These are phyloP conservation scores for Spergularia marina DNA, from an alignment of 148 eudicot genomes.

Conservation along the genomic window DNA sequence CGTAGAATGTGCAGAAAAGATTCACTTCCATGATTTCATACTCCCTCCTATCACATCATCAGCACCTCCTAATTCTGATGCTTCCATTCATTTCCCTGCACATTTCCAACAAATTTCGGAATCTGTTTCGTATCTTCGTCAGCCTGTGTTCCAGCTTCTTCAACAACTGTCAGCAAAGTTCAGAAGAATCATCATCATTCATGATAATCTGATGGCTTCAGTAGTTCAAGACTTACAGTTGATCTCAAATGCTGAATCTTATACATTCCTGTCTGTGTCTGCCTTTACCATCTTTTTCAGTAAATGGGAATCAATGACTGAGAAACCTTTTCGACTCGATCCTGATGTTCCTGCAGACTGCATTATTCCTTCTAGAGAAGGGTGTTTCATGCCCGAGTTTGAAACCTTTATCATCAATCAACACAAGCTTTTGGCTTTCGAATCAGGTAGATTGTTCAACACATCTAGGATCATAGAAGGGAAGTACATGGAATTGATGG, in stretches of 20 bases:
- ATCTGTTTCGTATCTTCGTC: conserved; percentile 34
- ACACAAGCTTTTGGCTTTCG: conserved; percentile 13
- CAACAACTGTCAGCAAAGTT: conserved; percentile 31
- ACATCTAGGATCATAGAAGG: conserved; percentile 42
- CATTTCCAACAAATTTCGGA: conserved; percentile 46
- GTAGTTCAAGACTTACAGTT: conserved; percentile 46
- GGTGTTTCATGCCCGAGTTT: conserved; percentile 37
- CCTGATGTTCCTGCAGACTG: conserved; percentile 11
- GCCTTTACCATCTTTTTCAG: conserved; percentile 35
- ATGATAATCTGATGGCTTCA: conserved; percentile 48
- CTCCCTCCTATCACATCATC: conserved; percentile 30
- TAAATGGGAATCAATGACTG: conserved; percentile 32
- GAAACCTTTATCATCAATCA: conserved; percentile 26
- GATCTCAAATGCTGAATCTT: conserved; percentile 51
- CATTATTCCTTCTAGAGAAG: conserved; percentile 27
- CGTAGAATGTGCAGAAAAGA: conserved; percentile 11
- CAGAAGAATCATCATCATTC: conserved; percentile 37
- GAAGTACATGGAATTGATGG: conserved; percentile 34
- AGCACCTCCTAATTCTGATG: conserved; percentile 30
- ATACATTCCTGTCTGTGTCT: conserved; percentile 40
- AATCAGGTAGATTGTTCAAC: conserved; percentile 43
- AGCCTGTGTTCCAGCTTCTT: conserved; percentile 37
- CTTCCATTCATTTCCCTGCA: conserved; percentile 30
- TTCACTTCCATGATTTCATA: conserved; percentile 53
- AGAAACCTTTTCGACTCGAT: conserved; percentile 33